Evolutionary conservation across 2,329 filamentous ascomycete species (phyloP).

Genomic region (Alternaria triticimaculans): DNA sequence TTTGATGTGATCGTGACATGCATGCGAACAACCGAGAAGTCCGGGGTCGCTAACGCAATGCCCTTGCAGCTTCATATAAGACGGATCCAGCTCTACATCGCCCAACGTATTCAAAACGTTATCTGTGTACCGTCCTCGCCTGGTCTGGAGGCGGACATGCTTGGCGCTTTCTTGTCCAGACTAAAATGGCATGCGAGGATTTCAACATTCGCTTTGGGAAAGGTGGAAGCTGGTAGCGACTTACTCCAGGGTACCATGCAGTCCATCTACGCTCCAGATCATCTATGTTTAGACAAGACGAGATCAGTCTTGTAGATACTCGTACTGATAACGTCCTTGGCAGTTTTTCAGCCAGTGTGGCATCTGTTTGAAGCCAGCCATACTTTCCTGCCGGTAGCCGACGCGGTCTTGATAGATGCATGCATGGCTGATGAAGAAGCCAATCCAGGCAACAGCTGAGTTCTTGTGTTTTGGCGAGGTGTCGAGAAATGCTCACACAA

Average conservation of each 20-base stretch:
- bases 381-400: not conserved
- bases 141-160: slow-evolving; percentile 27
- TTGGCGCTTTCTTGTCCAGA: slow-evolving; percentile 5
- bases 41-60: slow-evolving; percentile 25
- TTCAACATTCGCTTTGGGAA: not conserved
- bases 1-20: slow-evolving; percentile 36
- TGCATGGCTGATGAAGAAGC: not conserved
- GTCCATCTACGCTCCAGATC: not conserved
- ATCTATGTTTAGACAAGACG: slow-evolving; percentile 5
- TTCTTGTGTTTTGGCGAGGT: not conserved
- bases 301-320: not conserved
- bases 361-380: not conserved
- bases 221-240: not conserved
- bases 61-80: slow-evolving; percentile 30
- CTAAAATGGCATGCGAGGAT: not conserved
- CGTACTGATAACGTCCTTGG: not conserved
- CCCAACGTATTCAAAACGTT: slow-evolving; percentile 16
- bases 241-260: not conserved
- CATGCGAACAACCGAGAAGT: slow-evolving; percentile 35
- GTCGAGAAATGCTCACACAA: not conserved
- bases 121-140: slow-evolving; percentile 11
- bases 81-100: slow-evolving; percentile 12
- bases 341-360: not conserved
- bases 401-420: not conserved
- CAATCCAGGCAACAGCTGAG: not conserved